A percentile compares a stretch with the other conserved stretches of the same genome.
These are phyloP conservation scores for Leucogyrophana mollusca DNA, from an alignment of 768 basidiomycete genomes.

Conservation along the genomic window DNA sequence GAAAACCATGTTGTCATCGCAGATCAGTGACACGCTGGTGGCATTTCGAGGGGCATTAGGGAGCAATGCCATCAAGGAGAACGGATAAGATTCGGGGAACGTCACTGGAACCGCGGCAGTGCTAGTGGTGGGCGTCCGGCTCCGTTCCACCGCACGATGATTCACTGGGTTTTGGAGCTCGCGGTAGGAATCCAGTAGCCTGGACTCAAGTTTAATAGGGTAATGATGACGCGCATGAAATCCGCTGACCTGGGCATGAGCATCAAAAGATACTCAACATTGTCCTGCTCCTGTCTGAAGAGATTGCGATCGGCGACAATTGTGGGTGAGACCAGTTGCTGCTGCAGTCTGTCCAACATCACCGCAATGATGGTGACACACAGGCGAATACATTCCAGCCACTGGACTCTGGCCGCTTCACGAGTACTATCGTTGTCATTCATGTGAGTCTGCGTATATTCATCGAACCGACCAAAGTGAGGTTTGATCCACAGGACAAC, in stretches of 20 bases:
- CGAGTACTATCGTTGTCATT: constrained; percentile 65
- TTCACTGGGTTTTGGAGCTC: constrained; percentile 75
- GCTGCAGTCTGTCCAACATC: constrained; percentile 88
- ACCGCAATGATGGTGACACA: constrained; percentile 86
- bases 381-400: constrained; percentile 89
- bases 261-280: constrained; percentile 81
- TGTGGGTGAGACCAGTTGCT: constrained; percentile 67
- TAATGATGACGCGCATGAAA: background rate
- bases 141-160: constrained; percentile 66
- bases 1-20: constrained; percentile 54
- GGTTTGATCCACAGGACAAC: constrained; percentile 95
- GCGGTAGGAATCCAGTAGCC: constrained; percentile 83
- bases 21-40: constrained; percentile 36
- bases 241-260: constrained; percentile 80
- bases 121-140: constrained; percentile 55
- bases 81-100: constrained; percentile 94
- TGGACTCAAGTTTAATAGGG: constrained; percentile 31
- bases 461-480: constrained; percentile 90
- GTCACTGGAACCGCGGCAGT: constrained; percentile 68
- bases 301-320: constrained; percentile 60
- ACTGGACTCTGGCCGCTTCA: constrained; percentile 77
- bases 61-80: constrained; percentile 70
- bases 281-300: constrained; percentile 83
- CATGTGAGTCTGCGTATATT: constrained; percentile 60
- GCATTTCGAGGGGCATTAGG: constrained; percentile 52